These are phyloP conservation scores for Trichoderma afroharzianum DNA, from an alignment of 2,329 filamentous ascomycete genomes.

Conservation along the genomic window DNA sequence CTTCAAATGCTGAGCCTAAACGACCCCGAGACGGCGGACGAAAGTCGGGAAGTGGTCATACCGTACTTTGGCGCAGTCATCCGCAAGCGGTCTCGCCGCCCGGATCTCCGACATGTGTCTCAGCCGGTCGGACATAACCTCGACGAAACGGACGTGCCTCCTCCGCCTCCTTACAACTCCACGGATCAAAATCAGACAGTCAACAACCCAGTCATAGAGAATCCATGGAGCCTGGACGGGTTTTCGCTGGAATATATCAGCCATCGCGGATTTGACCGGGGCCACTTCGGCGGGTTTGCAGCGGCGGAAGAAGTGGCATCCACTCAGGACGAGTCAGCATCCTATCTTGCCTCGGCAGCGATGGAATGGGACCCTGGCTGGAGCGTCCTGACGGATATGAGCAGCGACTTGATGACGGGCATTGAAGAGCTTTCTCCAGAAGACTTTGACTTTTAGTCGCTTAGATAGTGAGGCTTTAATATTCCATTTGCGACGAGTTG, in stretches of 20 bases:
- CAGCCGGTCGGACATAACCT: not conserved
- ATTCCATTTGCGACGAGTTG: not conserved
- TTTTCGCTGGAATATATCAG: slow-evolving; percentile 1
- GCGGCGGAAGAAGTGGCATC: not conserved
- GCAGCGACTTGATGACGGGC: not conserved
- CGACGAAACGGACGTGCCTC: not conserved
- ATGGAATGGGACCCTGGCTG: slow-evolving; percentile 16
- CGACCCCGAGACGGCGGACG: not conserved
- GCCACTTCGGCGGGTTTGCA: slow-evolving; percentile 1
- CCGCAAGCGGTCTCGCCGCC: slow-evolving; percentile 14
- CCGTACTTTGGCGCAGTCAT: slow-evolving; percentile 19
- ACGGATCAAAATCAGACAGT: not conserved
- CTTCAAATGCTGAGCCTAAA: not conserved
- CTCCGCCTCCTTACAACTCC: not conserved
- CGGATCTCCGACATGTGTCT: not conserved
- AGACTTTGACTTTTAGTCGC: not conserved
- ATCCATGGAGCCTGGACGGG: slow-evolving; percentile 5
- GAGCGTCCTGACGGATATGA: slow-evolving; percentile 6
- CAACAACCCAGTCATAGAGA: not conserved
- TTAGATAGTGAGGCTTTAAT: not conserved
- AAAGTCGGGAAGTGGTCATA: slow-evolving; percentile 12
- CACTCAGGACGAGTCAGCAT: not conserved
- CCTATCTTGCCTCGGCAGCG: not conserved
- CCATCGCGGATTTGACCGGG: slow-evolving; percentile 5
- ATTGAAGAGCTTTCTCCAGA: slow-evolving; percentile 6